Evolutionary conservation across 495 filamentous ascomycete genomes (phyloP), one percentile per base, ranked within the genome.

Genomic region (Apodospora peruviana): DNA sequence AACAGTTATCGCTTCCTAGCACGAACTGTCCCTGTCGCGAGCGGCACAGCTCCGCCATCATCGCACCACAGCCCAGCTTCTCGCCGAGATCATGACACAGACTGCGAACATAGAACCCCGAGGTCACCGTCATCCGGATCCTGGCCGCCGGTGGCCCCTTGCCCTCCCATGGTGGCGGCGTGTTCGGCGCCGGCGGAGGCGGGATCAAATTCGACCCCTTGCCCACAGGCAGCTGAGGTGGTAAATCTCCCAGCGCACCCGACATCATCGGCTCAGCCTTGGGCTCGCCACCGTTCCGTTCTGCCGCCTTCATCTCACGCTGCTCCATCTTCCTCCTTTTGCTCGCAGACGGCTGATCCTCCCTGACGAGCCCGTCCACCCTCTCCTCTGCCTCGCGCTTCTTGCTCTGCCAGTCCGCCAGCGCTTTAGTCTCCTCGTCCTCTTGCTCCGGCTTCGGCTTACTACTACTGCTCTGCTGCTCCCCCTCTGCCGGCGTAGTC

Each of bases 101-200:
- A 27, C 85, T 91, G 46, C 93, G 87, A 35, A 99, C 93, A 68
- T 99, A 99, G 75, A 97, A 99, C 36, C 93, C 93, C 3, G 90
- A 95, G 4, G 90, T 85, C 35, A 96, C 93, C 1, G 86, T 95
- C 87, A 99, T 89, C 47, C 83, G 80, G 42, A 99, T 78, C 61
- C 78, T 86, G 35, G 81, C 84, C 7, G 90, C 91, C 2, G 89
- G 80, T 7, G 85, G 82, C 7, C 73, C 75, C 51, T 78, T 73
- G 43, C 66, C 68, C 23, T 68, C 67, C 67, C 71, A 71, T 7
- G 67, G 64, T 14, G 65, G 58, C 4, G 68, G 60, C 4, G 65
- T 56, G 24, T 64, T 51, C 11, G 69, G 47, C 24, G 62, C 54
- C 2, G 64, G 59, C 12, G 65, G 42, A 22, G 59, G 50, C 3